Conservation (phyloP, 2,329 filamentous ascomycete genomes). For the Colletotrichum chlorophyti region DNA sequence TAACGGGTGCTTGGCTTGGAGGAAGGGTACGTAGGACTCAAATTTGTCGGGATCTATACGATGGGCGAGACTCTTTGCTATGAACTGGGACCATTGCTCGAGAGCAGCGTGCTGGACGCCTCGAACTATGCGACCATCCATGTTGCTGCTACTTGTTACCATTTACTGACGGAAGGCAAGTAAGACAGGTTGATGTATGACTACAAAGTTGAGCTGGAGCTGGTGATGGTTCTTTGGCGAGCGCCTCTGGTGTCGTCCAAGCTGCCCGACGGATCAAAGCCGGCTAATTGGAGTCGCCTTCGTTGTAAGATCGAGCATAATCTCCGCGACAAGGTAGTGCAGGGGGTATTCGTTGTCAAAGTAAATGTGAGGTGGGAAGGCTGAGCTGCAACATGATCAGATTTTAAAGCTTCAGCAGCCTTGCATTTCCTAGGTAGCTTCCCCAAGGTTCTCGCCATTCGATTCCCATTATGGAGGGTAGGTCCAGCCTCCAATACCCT, state of each 20-base stretch:
- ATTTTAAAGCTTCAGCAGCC: neutral
- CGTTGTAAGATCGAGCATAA: conserved; percentile 1
- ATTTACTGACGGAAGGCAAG: no score
- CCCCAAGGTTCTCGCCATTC: no score
- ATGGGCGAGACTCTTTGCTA: conserved; percentile 54
- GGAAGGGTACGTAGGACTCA: conserved; percentile 54
- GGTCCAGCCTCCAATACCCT: no score
- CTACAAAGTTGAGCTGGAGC: no score
- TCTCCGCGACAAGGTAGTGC: neutral
- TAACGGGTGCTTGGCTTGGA: conserved; percentile 59
- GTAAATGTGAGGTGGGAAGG: neutral
- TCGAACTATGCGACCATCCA: conserved; percentile 25
- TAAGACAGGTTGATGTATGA: no score
- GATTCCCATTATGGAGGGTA: no score
- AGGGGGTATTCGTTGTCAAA: neutral
- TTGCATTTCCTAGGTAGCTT: neutral
- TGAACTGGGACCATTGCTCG: conserved; percentile 57
- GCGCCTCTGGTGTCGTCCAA: neutral
- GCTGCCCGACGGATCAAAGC: conserved; percentile 15
- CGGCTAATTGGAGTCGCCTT: conserved; percentile 10
- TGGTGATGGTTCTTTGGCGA: neutral
- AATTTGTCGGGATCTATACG: conserved; percentile 63
- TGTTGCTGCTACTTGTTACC: no score
- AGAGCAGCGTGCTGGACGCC: conserved; percentile 34
- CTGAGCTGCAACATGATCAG: neutral